Conservation (phyloP, 306 rosid genomes). For the Citrullus amarus region DNA sequence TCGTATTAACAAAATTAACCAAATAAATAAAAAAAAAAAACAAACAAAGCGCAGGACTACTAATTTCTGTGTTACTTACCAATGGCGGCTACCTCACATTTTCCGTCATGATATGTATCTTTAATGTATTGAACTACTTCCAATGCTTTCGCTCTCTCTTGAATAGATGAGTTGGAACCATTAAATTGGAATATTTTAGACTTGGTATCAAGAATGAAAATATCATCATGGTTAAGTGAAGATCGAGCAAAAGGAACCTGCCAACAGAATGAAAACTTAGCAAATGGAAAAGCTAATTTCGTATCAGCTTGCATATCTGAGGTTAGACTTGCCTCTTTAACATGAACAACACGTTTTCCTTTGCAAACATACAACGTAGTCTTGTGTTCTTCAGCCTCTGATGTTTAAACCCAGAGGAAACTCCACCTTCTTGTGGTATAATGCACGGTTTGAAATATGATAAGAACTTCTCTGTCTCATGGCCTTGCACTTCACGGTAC, state of each 20-base stretch:
- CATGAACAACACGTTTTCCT: slow-evolving; percentile 93
- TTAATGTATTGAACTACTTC: slow-evolving; percentile 91
- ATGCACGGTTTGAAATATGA: slow-evolving; percentile 91
- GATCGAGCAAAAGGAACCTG: slow-evolving; percentile 81
- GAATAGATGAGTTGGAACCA: slow-evolving; percentile 86
- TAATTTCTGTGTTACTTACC: slow-evolving; percentile 44
- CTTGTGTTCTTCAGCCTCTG: slow-evolving; percentile 65
- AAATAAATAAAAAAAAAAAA: not conserved
- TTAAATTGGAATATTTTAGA: slow-evolving; percentile 88
- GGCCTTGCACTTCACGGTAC: slow-evolving; percentile 91
- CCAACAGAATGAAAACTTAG: slow-evolving; percentile 20
- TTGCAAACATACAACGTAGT: slow-evolving; percentile 63
- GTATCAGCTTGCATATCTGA: not conserved
- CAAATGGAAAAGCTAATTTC: slow-evolving; percentile 1
- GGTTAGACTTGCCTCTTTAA: slow-evolving; percentile 66
- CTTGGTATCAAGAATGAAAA: slow-evolving; percentile 81
- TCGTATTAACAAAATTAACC: not conserved
- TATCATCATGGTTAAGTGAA: slow-evolving; percentile 79
- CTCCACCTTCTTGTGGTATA: slow-evolving; percentile 92
- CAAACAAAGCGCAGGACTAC: not conserved
- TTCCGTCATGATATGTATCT: slow-evolving; percentile 89
- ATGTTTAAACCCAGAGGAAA: slow-evolving; percentile 82
- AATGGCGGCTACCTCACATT: slow-evolving; percentile 77
- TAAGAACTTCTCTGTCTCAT: slow-evolving; percentile 77
- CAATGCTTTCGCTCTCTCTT: slow-evolving; percentile 96